Evolutionary conservation across 345 rosid genomes (phyloP), one percentile per base, ranked within the genome.

Genomic region (Raphanus raphanistrum): DNA sequence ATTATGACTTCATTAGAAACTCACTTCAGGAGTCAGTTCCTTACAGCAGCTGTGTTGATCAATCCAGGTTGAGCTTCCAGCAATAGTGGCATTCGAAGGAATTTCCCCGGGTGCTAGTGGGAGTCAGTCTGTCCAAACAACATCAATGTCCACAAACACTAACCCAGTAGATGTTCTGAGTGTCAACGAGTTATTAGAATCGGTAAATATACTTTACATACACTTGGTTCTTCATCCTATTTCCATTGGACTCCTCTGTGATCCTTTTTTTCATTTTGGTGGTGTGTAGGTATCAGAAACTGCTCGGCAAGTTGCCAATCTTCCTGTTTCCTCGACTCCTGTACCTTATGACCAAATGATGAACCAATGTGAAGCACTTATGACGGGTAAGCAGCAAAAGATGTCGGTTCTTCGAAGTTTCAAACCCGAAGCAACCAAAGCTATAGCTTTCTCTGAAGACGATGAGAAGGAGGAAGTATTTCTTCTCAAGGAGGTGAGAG

Each of bases 341-440:
- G 73, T 92, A 67, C 90, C 98, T 31, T 92, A 92, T 81, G 98
- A 92, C 77, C 91, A 94, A 76, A 89, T 92, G 93, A 94, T 84
- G 84, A 90, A 80, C 80, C 98, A 92, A 60, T 94, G 98, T 41
- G 98, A 92, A 89, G 97, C 96, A 29, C 96, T 92, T 68, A 86
- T 90, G 63, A 76, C 83, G 4, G 96, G 92, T 66, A 92, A 94
- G 80, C 97, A 92, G 82, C 89, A 90, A 86, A 94, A 94, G 88
- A 94, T 94, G 98, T 89, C 93, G 0, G 89, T 92, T 66, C 93
- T 94, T 81, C 90, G 81, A 63, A 90, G 97, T 81, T 89, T 92
- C 75, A 92, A 92, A 85, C 82, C 79, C 75, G 88, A 80, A 78
- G 89, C 87, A 58, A 38, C 80, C 81, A 90, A 80, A 75, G 86